phyloP scores from a whole-genome alignment of 2,329 filamentous ascomycete genomes.

The Penicillium sp. region DNA sequence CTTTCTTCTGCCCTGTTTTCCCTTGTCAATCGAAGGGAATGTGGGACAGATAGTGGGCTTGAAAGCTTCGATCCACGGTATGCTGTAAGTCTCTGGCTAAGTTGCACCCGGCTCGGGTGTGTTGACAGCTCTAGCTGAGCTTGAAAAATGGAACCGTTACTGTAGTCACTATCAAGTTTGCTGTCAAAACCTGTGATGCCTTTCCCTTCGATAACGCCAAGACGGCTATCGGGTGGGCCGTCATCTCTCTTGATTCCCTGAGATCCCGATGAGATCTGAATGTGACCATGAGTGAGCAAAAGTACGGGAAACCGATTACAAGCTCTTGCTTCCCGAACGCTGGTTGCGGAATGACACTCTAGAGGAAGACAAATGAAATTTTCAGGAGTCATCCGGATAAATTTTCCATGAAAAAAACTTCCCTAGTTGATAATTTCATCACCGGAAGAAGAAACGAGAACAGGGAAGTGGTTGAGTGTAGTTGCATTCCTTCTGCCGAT shows the following conservation, averaged over 20 bases:
- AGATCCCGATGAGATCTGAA: no score
- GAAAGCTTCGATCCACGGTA: conserved; percentile 1
- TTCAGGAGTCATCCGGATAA: background rate
- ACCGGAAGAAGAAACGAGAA: conserved; percentile 2
- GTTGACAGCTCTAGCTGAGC: background rate
- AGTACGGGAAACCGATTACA: no score
- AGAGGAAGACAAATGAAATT: no score
- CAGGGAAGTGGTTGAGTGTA: conserved; percentile 3
- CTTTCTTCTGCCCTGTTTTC: conserved; percentile 9
- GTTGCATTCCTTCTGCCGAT: conserved; percentile 12
- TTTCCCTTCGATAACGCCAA: no score
- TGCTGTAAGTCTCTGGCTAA: background rate
- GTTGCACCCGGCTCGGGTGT: conserved; percentile 9
- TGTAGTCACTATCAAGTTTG: no score
- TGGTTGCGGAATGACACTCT: no score
- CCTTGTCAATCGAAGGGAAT: background rate
- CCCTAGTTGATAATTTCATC: background rate
- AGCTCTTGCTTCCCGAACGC: no score
- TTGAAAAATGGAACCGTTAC: conserved; percentile 19
- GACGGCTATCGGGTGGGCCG: no score
- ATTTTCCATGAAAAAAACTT: background rate
- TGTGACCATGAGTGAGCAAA: no score
- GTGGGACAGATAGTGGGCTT: background rate
- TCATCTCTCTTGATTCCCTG: no score
- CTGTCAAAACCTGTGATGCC: no score